These are phyloP conservation scores for Eragrostis curvula DNA, from an alignment of 176 grass and related monocot genomes.

Conservation along the genomic window DNA sequence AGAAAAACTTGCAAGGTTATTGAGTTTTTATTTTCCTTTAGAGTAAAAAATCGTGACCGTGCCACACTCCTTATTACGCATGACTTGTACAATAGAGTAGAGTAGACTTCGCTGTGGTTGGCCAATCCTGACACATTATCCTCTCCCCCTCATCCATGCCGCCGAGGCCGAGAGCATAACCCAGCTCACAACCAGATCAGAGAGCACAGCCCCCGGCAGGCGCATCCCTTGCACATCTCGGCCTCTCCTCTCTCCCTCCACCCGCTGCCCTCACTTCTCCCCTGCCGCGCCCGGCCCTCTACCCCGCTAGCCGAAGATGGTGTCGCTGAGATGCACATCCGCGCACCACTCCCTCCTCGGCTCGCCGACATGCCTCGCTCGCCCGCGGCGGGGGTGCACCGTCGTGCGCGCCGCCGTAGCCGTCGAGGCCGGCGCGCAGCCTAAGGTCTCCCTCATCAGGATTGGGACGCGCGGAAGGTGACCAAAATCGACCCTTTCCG, in stretches of 20 bases:
- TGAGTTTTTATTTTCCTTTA: no score
- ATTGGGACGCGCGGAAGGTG: slow-evolving; percentile 97
- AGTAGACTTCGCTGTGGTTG: slow-evolving; percentile 42
- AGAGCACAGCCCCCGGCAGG: slow-evolving; percentile 2
- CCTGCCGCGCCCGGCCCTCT: not conserved
- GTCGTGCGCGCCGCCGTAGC: slow-evolving; percentile 67
- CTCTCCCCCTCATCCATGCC: slow-evolving; percentile 46
- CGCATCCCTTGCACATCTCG: not conserved
- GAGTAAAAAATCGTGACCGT: no score
- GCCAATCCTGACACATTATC: slow-evolving; percentile 79
- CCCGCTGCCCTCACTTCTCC: not conserved
- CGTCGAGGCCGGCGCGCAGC: slow-evolving; percentile 70
- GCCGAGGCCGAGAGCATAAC: not conserved
- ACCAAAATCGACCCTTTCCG: slow-evolving; percentile 32
- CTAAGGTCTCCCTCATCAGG: slow-evolving; percentile 84
- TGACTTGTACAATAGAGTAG: not conserved
- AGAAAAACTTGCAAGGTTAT: no score
- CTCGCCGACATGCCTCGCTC: slow-evolving; percentile 48
- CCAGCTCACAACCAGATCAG: slow-evolving; percentile 9
- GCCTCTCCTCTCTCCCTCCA: not conserved
- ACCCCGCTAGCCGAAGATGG: slow-evolving; percentile 39
- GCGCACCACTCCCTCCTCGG: slow-evolving; percentile 52
- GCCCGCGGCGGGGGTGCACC: slow-evolving; percentile 36
- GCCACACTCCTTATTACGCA: no score
- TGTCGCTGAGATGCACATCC: slow-evolving; percentile 60